phyloP scores from a whole-genome alignment of 805 yeast species.

The Grigorovia yakushimaensis region DNA sequence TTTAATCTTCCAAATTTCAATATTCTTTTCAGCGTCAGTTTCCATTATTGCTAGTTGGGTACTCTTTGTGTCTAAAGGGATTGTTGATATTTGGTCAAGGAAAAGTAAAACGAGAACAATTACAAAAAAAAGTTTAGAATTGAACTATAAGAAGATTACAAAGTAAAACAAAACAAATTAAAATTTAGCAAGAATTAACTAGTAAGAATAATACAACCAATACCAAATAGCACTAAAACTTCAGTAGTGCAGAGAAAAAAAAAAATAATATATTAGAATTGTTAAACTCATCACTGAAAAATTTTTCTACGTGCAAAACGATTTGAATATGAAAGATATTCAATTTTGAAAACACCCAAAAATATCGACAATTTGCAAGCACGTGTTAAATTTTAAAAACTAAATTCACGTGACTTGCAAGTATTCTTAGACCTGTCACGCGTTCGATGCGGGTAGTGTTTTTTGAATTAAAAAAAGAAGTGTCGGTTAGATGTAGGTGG shows the following conservation, averaged over 20 bases:
- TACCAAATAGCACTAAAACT: no score
- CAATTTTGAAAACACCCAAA: neutral
- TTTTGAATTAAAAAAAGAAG: no score
- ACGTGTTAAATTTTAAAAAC: no score
- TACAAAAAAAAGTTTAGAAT: neutral
- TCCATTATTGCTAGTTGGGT: slow-evolving; percentile 29
- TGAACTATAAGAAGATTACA: no score
- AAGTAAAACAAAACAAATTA: neutral
- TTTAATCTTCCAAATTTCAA: slow-evolving; percentile 98
- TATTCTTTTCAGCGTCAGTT: slow-evolving; percentile 87
- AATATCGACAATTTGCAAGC: neutral
- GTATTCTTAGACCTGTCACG: no score
- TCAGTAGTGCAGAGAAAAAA: neutral
- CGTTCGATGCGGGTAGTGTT: no score
- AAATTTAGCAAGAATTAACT: neutral
- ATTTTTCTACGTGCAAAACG: slow-evolving; percentile 1
- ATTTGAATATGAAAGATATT: neutral
- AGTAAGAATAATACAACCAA: neutral
- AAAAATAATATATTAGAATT: no score
- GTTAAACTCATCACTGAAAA: neutral
- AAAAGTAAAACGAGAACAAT: neutral
- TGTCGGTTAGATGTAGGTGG: no score
- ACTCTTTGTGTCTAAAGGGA: neutral
- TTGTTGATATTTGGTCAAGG: neutral
- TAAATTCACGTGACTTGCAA: no score